phyloP scores from a whole-genome alignment of 75 land plant genomes.

The Isoetes taiwanensis region DNA sequence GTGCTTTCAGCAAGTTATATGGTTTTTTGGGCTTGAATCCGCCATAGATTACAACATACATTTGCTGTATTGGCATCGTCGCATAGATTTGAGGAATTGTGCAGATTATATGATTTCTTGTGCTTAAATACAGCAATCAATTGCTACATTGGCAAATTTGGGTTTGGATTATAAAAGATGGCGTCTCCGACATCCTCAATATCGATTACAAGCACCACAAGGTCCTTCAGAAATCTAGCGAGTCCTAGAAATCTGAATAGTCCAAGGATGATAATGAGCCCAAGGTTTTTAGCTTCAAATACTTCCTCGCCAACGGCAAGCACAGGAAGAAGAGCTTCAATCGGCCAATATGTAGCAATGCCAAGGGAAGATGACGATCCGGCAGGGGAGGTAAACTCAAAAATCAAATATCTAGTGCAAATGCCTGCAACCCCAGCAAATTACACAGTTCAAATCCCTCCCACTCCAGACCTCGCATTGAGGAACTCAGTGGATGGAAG shows the following conservation, averaged over 20 bases:
- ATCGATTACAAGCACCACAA: neutral
- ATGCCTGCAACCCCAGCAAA: slow-evolving; percentile 50
- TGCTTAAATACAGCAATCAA: no score
- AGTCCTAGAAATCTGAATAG: neutral
- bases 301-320: neutral
- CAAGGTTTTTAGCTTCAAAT: neutral
- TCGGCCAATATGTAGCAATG: neutral
- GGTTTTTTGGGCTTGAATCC: no score
- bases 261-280: neutral
- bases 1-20: no score
- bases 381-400: slow-evolving; percentile 36
- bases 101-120: no score
- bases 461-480: slow-evolving; percentile 38
- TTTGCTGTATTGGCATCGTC: no score
- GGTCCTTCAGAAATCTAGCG: slow-evolving; percentile 1
- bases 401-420: slow-evolving; percentile 43
- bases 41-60: no score
- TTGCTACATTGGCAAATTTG: no score
- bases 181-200: slow-evolving; percentile 5
- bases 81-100: no score
- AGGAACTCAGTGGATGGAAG: no score
- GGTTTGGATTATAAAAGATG: no score
- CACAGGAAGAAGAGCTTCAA: no score
- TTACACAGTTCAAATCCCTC: slow-evolving; percentile 53
- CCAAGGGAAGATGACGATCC: slow-evolving; percentile 20